Conservation (phyloP, 2,329 filamentous ascomycete genomes). For the Nemania abortiva region DNA sequence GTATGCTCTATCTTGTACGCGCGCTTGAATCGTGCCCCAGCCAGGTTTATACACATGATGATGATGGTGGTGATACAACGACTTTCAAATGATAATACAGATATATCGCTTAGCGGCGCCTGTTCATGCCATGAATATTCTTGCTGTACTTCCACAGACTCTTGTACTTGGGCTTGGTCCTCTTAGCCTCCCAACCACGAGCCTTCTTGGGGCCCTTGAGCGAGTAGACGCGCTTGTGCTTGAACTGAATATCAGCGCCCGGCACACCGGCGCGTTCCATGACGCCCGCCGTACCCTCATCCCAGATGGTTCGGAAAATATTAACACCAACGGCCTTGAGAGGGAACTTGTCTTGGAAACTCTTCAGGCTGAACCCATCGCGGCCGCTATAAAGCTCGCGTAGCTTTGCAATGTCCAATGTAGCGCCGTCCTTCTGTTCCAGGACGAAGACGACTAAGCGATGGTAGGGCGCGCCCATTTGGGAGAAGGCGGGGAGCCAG, state of each 20-base stretch:
- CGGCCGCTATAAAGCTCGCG: constrained; percentile 65
- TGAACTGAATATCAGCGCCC: constrained; percentile 86
- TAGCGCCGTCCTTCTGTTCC: constrained; percentile 75
- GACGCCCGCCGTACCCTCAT: constrained; percentile 86
- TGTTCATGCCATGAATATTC: constrained; percentile 59
- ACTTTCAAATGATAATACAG: constrained; percentile 15
- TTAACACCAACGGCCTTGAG: constrained; percentile 83
- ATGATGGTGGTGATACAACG: constrained; percentile 36
- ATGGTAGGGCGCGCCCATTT: constrained; percentile 93
- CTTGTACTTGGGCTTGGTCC: constrained; percentile 73
- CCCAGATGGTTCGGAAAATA: constrained; percentile 91
- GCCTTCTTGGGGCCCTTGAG: constrained; percentile 71
- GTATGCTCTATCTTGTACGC: constrained; percentile 15
- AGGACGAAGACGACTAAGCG: constrained; percentile 86
- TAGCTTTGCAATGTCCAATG: constrained; percentile 69
- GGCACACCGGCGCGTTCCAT: constrained; percentile 83
- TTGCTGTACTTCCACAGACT: constrained; percentile 74
- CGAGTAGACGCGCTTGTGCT: constrained; percentile 79
- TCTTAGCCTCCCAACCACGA: constrained; percentile 75
- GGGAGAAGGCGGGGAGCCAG: constrained; percentile 87
- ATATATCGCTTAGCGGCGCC: constrained; percentile 33
- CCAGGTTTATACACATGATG: constrained; percentile 34
- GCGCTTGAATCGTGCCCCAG: constrained; percentile 18
- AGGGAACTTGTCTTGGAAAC: constrained; percentile 76
- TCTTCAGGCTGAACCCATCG: constrained; percentile 80